Percentiles rank a stretch among this genome's conserved stretches.
phyloP scores from a whole-genome alignment of 257 asterid species.

The Sherardia arvensis region DNA sequence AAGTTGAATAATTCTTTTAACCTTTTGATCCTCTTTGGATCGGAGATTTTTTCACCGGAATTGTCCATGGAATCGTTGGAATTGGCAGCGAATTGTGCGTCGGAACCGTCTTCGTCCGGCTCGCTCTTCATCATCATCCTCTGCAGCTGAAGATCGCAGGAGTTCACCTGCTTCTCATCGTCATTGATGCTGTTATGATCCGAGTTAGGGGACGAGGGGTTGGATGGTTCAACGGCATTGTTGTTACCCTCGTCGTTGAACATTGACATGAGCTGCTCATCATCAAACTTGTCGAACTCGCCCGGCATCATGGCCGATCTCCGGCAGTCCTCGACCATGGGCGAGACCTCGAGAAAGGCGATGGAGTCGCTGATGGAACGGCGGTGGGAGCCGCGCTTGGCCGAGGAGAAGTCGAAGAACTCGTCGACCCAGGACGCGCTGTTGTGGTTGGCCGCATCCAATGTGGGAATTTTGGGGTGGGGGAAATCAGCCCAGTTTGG shows the following conservation, averaged over 20 bases:
- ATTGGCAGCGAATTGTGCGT: conserved; percentile 21
- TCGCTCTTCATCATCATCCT: conserved; percentile 51
- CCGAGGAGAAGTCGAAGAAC: conserved; percentile 70
- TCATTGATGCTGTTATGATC: conserved; percentile 66
- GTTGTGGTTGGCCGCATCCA: conserved; percentile 19
- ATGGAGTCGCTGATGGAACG: conserved; percentile 59
- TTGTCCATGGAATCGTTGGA: conserved; percentile 12
- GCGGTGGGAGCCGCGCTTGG: conserved; percentile 62
- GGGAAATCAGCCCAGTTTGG: conserved; percentile 55
- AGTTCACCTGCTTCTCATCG: conserved; percentile 19
- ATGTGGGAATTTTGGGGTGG: conserved; percentile 25
- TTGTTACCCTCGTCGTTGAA: conserved; percentile 36
- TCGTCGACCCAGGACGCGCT: conserved; percentile 65
- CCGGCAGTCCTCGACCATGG: not conserved
- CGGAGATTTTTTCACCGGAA: conserved; percentile 44
- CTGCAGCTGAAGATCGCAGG: conserved; percentile 23
- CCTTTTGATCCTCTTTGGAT: conserved; percentile 92
- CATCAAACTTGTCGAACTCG: conserved; percentile 68
- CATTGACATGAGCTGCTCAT: conserved; percentile 86
- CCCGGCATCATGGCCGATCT: not conserved
- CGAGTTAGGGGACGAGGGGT: conserved; percentile 57
- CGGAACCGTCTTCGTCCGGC: conserved; percentile 70
- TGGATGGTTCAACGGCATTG: conserved; percentile 29
- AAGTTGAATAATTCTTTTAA: conserved; percentile 9
- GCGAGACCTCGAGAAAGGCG: not conserved